Percentiles rank a stretch among this genome's conserved stretches.
These are phyloP conservation scores for Ustilago xerochloae DNA, from an alignment of 1,284 basidiomycete species.

Conservation along the genomic window DNA sequence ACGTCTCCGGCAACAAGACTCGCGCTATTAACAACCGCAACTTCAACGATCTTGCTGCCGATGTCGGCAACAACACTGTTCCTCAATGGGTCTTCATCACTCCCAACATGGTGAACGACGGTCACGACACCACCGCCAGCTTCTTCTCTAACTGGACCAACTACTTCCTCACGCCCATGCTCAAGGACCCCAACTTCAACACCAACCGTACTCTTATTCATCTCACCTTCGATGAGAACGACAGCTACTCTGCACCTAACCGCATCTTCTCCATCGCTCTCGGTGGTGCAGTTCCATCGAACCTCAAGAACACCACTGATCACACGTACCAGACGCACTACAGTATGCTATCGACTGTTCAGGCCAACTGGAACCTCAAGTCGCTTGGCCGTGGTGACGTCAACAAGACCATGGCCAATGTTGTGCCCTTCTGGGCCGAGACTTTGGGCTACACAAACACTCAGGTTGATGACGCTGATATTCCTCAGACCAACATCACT, in stretches of 20 bases:
- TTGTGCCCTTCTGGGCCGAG: conserved; percentile 71
- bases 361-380: conserved; percentile 73
- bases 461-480: conserved; percentile 30
- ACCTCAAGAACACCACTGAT: conserved; percentile 48
- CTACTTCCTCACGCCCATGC: conserved; percentile 74
- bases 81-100: conserved; percentile 76
- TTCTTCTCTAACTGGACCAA: conserved; percentile 72
- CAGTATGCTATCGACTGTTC: conserved; percentile 74
- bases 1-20: conserved; percentile 70
- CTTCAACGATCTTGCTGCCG: conserved; percentile 73
- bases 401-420: conserved; percentile 71
- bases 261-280: conserved; percentile 55
- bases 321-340: conserved; percentile 73
- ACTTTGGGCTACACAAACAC: conserved; percentile 65
- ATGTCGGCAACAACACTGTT: conserved; percentile 72
- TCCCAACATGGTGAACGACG: conserved; percentile 75
- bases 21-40: conserved; percentile 73
- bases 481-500: conserved; percentile 66
- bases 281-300: conserved; percentile 43
- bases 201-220: conserved; percentile 73
- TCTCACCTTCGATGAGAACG: conserved; percentile 75
- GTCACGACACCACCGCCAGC: conserved; percentile 74
- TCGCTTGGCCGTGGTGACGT: conserved; percentile 53
- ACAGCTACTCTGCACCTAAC: conserved; percentile 69
- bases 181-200: conserved; percentile 72